Conservation (phyloP, 306 rosid species). For the Prunus salicina region DNA sequence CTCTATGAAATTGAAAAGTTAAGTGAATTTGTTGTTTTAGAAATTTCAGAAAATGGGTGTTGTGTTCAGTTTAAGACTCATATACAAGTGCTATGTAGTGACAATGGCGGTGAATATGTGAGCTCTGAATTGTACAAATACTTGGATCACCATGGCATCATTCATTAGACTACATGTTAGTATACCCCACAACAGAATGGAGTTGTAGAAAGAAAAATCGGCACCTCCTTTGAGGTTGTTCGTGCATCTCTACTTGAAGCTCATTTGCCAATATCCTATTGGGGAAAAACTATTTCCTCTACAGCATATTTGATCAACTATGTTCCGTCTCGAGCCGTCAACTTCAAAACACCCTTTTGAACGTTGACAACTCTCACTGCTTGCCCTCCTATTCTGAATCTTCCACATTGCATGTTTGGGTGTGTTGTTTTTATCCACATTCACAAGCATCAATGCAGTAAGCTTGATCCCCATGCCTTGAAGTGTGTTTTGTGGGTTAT, state of each 20-base stretch:
- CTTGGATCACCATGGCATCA: background rate
- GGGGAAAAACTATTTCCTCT: background rate
- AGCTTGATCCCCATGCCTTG: background rate
- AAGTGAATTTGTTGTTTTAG: background rate
- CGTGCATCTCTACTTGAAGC: background rate
- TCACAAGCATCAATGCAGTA: background rate
- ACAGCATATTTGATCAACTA: no score
- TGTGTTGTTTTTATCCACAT: background rate
- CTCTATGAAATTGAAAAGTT: no score
- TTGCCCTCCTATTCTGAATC: no score
- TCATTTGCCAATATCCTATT: background rate
- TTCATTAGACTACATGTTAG: background rate
- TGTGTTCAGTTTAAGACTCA: no score
- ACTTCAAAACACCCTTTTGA: no score
- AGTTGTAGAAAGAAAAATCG: background rate
- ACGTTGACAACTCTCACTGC: no score
- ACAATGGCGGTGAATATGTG: background rate
- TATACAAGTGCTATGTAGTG: no score
- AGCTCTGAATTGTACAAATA: background rate
- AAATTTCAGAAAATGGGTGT: background rate
- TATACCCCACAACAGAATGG: background rate
- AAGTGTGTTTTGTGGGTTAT: no score
- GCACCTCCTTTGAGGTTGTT: background rate
- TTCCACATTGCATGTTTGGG: background rate
- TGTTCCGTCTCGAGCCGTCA: accelerated